A percentile compares a stretch with the other conserved stretches of the same genome.
phyloP scores from a whole-genome alignment of 257 asterid genomes.

The Penstemon davidsonii region DNA sequence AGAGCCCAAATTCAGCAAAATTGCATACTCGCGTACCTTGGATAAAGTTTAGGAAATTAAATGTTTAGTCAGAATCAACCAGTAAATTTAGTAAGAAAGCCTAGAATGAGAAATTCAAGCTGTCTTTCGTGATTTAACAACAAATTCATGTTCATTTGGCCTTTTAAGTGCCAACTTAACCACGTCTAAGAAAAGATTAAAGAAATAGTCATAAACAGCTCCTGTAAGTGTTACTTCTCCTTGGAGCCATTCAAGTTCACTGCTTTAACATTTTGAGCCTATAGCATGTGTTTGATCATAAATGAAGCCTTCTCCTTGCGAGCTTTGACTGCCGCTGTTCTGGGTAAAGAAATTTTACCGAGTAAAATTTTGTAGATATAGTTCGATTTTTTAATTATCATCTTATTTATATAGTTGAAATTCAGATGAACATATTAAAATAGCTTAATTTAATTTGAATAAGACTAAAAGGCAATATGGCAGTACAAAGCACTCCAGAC shows the following conservation, averaged over 20 bases:
- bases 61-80: slow-evolving; percentile 29
- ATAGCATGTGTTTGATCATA: background rate
- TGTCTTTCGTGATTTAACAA: slow-evolving; percentile 9
- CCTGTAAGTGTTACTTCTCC: slow-evolving; percentile 17
- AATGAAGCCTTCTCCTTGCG: slow-evolving; percentile 6
- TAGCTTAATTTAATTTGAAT: background rate
- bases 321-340: slow-evolving; percentile 16
- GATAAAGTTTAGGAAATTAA: slow-evolving; percentile 22
- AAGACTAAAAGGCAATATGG: background rate
- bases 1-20: slow-evolving; percentile 90
- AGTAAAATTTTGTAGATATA: background rate
- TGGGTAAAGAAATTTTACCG: background rate
- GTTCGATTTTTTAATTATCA: background rate
- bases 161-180: slow-evolving; percentile 23
- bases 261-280: slow-evolving; percentile 4
- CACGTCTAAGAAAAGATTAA: slow-evolving; percentile 5
- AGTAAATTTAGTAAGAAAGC: slow-evolving; percentile 20
- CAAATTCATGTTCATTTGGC: slow-evolving; percentile 17
- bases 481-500: slow-evolving; percentile 5
- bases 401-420: background rate
- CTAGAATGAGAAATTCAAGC: slow-evolving; percentile 14
- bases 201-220: slow-evolving; percentile 17
- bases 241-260: slow-evolving; percentile 12
- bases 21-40: slow-evolving; percentile 92
- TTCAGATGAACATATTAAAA: slow-evolving; percentile 9